phyloP scores from a whole-genome alignment of 176 grass and related monocot species.

The maize (Zea mays) region Zm-B73-REFERENCE-NAM-5.0 NC_050096.1:167987501-167988000 shows the following conservation, averaged over 20 bases:
- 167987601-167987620: constrained; percentile 73
- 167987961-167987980: constrained; percentile 5
- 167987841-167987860: constrained; percentile 66
- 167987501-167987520: constrained; percentile 61
- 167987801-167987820: constrained; percentile 70
- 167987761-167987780: constrained; percentile 77
- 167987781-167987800: constrained; percentile 75
- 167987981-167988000: no score
- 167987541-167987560: constrained; percentile 65
- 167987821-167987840: constrained; percentile 67
- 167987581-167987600: constrained; percentile 74
- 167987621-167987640: not conserved
- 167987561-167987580: constrained; percentile 77
- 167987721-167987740: constrained; percentile 97
- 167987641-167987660: constrained; percentile 50
- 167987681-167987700: constrained; percentile 77
- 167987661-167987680: constrained; percentile 68
- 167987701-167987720: constrained; percentile 57
- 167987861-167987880: constrained; percentile 71
- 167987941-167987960: constrained; percentile 21
- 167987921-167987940: constrained; percentile 45
- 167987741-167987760: constrained; percentile 71
- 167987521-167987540: constrained; percentile 61
- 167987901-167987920: not conserved
- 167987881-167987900: constrained; percentile 61